Percentiles rank a stretch among this genome's conserved stretches.
Evolutionary conservation across 345 rosid species (phyloP).

Genomic region (Lepidium sativum): DNA sequence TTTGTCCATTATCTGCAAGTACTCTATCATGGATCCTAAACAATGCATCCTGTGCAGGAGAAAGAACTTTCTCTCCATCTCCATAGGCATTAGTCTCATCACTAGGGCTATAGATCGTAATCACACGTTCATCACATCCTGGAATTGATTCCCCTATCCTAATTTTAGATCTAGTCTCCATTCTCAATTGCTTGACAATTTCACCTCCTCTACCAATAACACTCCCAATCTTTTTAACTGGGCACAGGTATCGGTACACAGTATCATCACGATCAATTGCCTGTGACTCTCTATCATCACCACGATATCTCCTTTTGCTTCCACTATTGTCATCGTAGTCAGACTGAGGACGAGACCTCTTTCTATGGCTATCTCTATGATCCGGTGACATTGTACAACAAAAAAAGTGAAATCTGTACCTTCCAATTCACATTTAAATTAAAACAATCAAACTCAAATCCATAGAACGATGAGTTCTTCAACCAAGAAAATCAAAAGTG

Average conservation of each 20-base stretch:
- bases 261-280: slow-evolving; percentile 63
- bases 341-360: slow-evolving; percentile 66
- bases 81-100: slow-evolving; percentile 72
- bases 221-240: slow-evolving; percentile 80
- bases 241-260: slow-evolving; percentile 80
- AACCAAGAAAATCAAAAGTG: not conserved
- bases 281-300: slow-evolving; percentile 67
- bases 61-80: slow-evolving; percentile 44
- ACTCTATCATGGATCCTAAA: slow-evolving; percentile 84
- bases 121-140: slow-evolving; percentile 85
- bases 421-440: not conserved
- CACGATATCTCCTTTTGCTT: slow-evolving; percentile 58
- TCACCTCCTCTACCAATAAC: slow-evolving; percentile 95
- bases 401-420: slow-evolving; percentile 9
- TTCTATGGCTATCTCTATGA: slow-evolving; percentile 73
- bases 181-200: slow-evolving; percentile 79
- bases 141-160: slow-evolving; percentile 73
- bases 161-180: slow-evolving; percentile 78
- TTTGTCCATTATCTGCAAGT: slow-evolving; percentile 51
- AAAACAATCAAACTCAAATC: not conserved
- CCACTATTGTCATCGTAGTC: slow-evolving; percentile 54
- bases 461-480: not conserved
- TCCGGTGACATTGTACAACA: slow-evolving; percentile 42
- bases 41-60: slow-evolving; percentile 92
- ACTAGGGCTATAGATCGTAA: slow-evolving; percentile 78